A percentile compares a stretch with the other conserved stretches of the same genome.
phyloP scores from a whole-genome alignment of 2,329 filamentous ascomycete genomes.

The Aspergillus clavatus region DNA sequence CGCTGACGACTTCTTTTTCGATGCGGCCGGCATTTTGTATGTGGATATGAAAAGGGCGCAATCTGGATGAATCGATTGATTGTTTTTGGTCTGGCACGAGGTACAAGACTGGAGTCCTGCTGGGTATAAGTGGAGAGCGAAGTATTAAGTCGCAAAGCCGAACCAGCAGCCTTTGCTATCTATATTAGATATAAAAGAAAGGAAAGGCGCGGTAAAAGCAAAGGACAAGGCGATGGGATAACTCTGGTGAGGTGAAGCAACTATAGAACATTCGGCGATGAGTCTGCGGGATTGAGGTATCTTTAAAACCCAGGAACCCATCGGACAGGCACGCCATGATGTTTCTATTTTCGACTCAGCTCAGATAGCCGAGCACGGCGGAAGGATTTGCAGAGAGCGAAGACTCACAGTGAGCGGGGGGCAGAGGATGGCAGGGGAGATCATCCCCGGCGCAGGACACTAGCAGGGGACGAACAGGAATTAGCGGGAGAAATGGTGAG shows the following conservation, averaged over 20 bases:
- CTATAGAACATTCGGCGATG: constrained; percentile 6
- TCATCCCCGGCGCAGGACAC: constrained; percentile 9
- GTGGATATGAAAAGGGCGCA: neutral
- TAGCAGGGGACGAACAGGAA: constrained; percentile 5
- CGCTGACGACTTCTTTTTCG: constrained; percentile 15
- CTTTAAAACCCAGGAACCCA: constrained; percentile 17
- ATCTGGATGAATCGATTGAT: neutral
- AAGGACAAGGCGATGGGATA: constrained; percentile 18
- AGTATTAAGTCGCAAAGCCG: constrained; percentile 35
- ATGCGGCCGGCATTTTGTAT: constrained; percentile 15
- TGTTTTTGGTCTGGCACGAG: constrained; percentile 4
- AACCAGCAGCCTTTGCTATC: constrained; percentile 39
- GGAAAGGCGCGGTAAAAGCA: constrained; percentile 22
- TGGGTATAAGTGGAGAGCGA: neutral
- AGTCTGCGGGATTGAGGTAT: constrained; percentile 16
- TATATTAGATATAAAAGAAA: constrained; percentile 25
- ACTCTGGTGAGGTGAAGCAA: constrained; percentile 13
- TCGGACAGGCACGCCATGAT: constrained; percentile 13
- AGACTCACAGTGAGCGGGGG: constrained; percentile 8
- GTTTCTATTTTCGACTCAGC: constrained; percentile 22
- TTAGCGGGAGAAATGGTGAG: constrained; percentile 1
- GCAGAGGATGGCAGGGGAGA: constrained; percentile 8
- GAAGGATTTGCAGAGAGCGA: constrained; percentile 14
- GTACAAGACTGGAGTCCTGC: no score
- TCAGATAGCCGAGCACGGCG: constrained; percentile 13